These are phyloP conservation scores for Drosera spatulata DNA, from an alignment of 179 eudicot genomes.

Conservation along the genomic window DNA sequence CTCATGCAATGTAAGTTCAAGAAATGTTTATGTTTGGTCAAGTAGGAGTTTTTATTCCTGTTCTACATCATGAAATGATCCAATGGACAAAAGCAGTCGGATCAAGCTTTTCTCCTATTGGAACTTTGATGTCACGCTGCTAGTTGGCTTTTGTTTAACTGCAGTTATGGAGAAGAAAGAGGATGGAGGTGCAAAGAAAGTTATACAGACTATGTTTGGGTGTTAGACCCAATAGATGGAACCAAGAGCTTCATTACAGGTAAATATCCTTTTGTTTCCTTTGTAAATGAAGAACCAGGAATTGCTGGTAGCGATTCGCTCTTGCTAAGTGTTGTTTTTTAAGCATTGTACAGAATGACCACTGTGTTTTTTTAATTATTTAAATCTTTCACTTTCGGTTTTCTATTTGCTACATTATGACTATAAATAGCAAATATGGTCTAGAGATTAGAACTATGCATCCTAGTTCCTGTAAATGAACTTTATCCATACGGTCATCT, in stretches of 20 bases:
- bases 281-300: no score
- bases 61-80: background rate
- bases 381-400: background rate
- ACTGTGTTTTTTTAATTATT: no score
- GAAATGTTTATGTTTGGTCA: background rate
- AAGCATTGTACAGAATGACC: background rate
- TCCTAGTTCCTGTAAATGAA: no score
- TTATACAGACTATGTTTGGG: constrained; percentile 87
- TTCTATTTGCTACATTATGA: background rate
- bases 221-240: constrained; percentile 94
- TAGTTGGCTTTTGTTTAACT: constrained; percentile 2
- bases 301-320: background rate
- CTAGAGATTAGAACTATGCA: no score
- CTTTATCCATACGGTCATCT: background rate
- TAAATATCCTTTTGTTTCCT: constrained; percentile 12
- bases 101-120: no score
- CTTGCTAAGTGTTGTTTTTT: background rate
- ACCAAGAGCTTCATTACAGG: constrained; percentile 98
- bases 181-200: constrained; percentile 91
- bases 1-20: constrained; percentile 78
- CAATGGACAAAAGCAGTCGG: no score
- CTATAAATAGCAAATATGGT: no score
- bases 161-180: constrained; percentile 91
- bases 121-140: background rate
- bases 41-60: background rate